phyloP scores from a whole-genome alignment of 2,329 filamentous ascomycete species.

The Orbilia oligospora region DNA sequence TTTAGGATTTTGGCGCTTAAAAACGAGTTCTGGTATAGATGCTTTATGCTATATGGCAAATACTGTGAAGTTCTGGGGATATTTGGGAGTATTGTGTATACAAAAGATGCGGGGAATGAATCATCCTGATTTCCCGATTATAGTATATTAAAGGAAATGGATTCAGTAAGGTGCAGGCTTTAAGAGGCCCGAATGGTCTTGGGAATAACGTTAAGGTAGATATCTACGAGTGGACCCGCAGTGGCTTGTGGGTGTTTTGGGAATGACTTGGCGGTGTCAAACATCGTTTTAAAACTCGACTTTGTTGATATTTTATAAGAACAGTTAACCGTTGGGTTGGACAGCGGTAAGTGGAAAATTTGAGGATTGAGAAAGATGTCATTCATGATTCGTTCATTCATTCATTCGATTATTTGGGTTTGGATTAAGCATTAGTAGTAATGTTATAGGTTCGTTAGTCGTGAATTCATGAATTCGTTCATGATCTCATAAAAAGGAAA shows the following conservation, averaged over 20 bases:
- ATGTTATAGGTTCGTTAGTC: conserved; percentile 1
- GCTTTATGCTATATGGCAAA: background rate
- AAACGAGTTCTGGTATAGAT: background rate
- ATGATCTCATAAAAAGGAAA: background rate
- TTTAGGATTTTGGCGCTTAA: conserved; percentile 10
- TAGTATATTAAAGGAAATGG: background rate
- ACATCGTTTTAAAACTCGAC: background rate
- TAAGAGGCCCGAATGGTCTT: conserved; percentile 2
- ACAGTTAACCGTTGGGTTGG: background rate
- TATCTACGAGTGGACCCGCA: too few species aligned
- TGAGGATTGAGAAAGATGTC: background rate
- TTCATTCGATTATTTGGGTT: background rate
- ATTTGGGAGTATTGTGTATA: background rate
- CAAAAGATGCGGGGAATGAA: conserved; percentile 3
- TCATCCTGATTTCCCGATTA: conserved; percentile 14
- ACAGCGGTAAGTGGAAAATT: background rate
- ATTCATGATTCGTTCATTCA: too few species aligned
- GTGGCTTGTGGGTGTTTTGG: conserved; percentile 22
- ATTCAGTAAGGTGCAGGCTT: background rate
- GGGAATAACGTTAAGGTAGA: conserved; percentile 8
- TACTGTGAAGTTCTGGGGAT: background rate
- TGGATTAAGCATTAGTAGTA: background rate
- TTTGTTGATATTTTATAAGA: too few species aligned
- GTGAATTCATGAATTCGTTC: background rate
- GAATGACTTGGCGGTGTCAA: background rate